Evolutionary conservation across 1,139 yeast species (phyloP).

Genomic region (Kurtzmaniella quercitrusa): DNA sequence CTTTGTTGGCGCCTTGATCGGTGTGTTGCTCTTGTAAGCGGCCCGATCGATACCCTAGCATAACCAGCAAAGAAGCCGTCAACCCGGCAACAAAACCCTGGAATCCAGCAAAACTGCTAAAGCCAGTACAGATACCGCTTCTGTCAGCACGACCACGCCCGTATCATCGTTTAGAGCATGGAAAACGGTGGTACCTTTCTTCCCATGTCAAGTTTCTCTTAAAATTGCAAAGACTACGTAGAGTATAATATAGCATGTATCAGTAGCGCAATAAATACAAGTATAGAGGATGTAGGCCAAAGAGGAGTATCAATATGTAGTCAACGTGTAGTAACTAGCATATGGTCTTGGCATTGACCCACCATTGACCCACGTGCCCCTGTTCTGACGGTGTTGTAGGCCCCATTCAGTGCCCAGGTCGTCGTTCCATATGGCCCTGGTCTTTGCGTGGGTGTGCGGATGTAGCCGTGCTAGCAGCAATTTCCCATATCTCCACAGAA

Average conservation of each 20-base stretch:
- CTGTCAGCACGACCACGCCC: background rate
- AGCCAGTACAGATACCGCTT: too few relatives aligned
- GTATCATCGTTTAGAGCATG: background rate
- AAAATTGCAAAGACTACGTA: background rate
- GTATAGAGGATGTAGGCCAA: background rate
- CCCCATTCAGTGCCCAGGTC: too few relatives aligned
- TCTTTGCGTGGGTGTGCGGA: background rate
- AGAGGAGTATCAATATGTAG: too few relatives aligned
- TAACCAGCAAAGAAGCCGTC: background rate
- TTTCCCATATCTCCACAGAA: background rate
- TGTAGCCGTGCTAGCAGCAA: background rate
- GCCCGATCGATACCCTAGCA: background rate
- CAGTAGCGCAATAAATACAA: background rate
- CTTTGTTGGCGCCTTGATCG: constrained; percentile 2
- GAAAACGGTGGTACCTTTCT: background rate
- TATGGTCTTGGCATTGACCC: too few relatives aligned
- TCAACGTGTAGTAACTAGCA: too few relatives aligned
- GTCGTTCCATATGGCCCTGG: too few relatives aligned
- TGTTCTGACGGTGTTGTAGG: too few relatives aligned
- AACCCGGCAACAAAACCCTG: background rate
- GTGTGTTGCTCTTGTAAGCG: constrained; percentile 2
- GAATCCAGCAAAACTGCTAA: too few relatives aligned
- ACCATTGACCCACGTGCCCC: too few relatives aligned
- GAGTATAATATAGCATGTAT: background rate
- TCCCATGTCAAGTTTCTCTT: background rate